These are phyloP conservation scores for Clathrospora elynae DNA, from an alignment of 2,329 filamentous ascomycete species.

Conservation along the genomic window DNA sequence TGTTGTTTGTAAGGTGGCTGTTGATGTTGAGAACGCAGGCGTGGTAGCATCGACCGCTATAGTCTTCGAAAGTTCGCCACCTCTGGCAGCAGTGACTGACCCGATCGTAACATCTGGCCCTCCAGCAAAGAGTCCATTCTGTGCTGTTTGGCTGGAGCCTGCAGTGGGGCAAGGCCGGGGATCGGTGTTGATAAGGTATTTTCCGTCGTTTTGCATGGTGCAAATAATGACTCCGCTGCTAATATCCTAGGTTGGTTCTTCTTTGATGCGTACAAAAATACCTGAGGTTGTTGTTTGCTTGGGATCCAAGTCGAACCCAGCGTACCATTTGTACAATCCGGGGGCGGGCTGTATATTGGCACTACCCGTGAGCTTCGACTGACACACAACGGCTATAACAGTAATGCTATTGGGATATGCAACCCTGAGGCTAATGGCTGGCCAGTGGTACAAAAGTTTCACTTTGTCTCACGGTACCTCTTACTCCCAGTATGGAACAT, in stretches of 20 bases:
- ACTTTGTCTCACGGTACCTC: neutral
- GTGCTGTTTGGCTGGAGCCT: neutral
- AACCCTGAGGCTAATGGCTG: neutral
- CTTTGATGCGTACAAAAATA: neutral
- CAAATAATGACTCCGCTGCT: neutral
- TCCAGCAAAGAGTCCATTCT: neutral
- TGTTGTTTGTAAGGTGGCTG: neutral
- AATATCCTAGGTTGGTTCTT: neutral
- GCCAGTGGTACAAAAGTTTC: slow-evolving; percentile 5
- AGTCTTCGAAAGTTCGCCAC: neutral
- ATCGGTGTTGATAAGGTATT: slow-evolving; percentile 4
- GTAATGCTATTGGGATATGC: slow-evolving; percentile 1
- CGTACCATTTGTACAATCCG: slow-evolving; percentile 5
- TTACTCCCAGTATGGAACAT: too few relatives aligned
- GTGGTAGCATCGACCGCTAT: too few relatives aligned
- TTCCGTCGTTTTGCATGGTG: neutral
- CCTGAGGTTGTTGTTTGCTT: neutral
- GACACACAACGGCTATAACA: slow-evolving; percentile 5
- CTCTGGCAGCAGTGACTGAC: neutral
- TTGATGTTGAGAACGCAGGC: too few relatives aligned
- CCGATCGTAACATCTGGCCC: neutral
- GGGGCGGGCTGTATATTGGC: neutral
- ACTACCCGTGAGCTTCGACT: neutral
- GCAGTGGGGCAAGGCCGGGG: slow-evolving; percentile 1
- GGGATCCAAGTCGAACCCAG: neutral